Evolutionary conservation across 2,329 filamentous ascomycete genomes (phyloP).

Genomic region (Colletotrichum orchidophilum): DNA sequence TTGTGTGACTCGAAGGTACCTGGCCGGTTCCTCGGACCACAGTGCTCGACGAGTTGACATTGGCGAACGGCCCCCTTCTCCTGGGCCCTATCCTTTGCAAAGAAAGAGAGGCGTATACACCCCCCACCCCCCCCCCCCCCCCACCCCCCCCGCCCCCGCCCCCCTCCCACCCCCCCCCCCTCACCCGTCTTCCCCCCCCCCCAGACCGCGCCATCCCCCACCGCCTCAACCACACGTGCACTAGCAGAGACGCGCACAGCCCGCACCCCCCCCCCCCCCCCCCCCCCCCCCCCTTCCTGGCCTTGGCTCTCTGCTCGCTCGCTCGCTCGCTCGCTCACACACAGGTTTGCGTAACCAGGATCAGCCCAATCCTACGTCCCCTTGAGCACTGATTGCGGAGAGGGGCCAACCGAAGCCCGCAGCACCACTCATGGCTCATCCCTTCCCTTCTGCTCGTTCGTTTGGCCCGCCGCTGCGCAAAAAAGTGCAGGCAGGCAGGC

Average conservation of each 20-base stretch:
- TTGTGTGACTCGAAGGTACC: conserved; percentile 20
- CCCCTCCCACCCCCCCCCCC: no score
- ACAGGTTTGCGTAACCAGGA: conserved; percentile 19
- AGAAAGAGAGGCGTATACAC: background rate
- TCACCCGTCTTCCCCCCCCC: no score
- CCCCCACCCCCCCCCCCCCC: no score
- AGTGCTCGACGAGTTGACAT: conserved; percentile 24
- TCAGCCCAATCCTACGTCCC: conserved; percentile 20
- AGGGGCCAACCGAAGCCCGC: conserved; percentile 21
- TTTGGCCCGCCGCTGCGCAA: background rate
- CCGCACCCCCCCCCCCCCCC: no score
- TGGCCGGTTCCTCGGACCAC: conserved; percentile 23
- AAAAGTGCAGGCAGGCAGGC: background rate
- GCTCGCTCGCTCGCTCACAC: background rate
- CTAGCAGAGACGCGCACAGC: no score
- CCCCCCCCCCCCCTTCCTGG: background rate
- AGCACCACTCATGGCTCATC: conserved; percentile 10
- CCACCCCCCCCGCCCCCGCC: background rate
- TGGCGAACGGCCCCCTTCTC: conserved; percentile 12
- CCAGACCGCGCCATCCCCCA: no score
- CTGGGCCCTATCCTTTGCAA: background rate
- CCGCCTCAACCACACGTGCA: no score
- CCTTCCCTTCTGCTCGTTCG: conserved; percentile 12
- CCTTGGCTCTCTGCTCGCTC: no score
- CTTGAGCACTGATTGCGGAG: conserved; percentile 30